Conservation (phyloP, 1,284 basidiomycete species). For the Ceratobasidium sp. region DNA sequence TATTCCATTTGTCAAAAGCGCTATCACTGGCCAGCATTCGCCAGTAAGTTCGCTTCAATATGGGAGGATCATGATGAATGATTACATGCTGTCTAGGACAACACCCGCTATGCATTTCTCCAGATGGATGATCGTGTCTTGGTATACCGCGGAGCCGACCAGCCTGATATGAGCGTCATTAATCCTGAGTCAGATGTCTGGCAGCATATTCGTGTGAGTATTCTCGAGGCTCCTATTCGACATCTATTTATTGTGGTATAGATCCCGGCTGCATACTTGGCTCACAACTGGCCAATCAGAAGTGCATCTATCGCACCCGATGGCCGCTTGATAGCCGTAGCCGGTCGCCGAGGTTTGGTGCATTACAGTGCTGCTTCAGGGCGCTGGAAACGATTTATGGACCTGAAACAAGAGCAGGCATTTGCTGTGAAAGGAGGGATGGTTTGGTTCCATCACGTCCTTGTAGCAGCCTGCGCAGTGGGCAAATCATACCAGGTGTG, state of each 20-base stretch:
- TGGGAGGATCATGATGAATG: constrained; percentile 12
- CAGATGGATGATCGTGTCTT: constrained; percentile 94
- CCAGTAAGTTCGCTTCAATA: constrained; percentile 63
- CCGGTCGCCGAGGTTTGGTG: constrained; percentile 87
- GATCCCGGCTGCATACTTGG: constrained; percentile 90
- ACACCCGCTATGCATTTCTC: constrained; percentile 92
- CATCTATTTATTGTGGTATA: constrained; percentile 46
- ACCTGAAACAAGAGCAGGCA: constrained; percentile 85
- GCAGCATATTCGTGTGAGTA: constrained; percentile 88
- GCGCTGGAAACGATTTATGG: constrained; percentile 91
- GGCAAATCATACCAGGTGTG: constrained; percentile 76
- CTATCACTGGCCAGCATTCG: constrained; percentile 88
- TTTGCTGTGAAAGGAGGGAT: constrained; percentile 92
- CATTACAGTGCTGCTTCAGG: constrained; percentile 96
- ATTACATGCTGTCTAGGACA: constrained; percentile 66
- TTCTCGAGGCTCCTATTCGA: background rate
- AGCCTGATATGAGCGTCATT: constrained; percentile 97
- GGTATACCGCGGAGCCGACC: constrained; percentile 96
- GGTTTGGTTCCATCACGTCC: constrained; percentile 96
- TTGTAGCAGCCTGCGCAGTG: constrained; percentile 91
- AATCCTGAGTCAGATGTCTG: constrained; percentile 98
- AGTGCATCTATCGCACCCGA: constrained; percentile 93
- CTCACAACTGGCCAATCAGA: constrained; percentile 93
- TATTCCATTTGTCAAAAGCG: constrained; percentile 90
- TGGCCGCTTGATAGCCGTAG: constrained; percentile 91